These are phyloP conservation scores for Penicillium italicum DNA, from an alignment of 2,329 filamentous ascomycete genomes.

Conservation along the genomic window DNA sequence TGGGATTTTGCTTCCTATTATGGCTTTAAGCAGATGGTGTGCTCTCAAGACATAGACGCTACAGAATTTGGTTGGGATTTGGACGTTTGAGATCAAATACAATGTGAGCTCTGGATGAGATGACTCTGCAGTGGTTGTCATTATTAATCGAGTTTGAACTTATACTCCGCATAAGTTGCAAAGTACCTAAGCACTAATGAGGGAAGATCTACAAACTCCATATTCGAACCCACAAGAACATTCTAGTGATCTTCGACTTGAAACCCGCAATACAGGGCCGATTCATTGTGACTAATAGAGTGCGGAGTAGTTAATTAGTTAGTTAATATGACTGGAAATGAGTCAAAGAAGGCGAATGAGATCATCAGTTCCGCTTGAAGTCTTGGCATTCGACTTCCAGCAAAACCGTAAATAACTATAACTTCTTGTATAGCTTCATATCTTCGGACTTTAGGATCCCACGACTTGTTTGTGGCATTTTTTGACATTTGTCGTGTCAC, in stretches of 20 bases:
- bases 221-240: background rate
- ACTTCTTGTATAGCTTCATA: constrained; percentile 5
- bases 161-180: no score
- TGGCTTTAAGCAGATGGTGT: background rate
- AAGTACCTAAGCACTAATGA: no score
- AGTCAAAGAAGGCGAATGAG: constrained; percentile 7
- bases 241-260: background rate
- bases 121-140: background rate
- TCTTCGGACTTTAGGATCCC: background rate
- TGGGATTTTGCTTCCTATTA: background rate
- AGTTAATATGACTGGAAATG: constrained; percentile 2
- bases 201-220: background rate
- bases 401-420: constrained; percentile 3
- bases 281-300: background rate
- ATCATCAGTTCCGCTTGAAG: constrained; percentile 5
- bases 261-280: background rate
- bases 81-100: background rate
- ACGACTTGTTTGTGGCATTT: background rate
- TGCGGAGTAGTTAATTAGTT: no score
- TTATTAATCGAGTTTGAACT: background rate
- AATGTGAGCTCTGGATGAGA: background rate
- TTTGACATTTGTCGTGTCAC: background rate
- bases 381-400: constrained; percentile 2
- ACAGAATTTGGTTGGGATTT: background rate
- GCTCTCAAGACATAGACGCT: background rate